phyloP scores from a whole-genome alignment of 768 basidiomycete species.

The Aureoboletus auriporus region DNA sequence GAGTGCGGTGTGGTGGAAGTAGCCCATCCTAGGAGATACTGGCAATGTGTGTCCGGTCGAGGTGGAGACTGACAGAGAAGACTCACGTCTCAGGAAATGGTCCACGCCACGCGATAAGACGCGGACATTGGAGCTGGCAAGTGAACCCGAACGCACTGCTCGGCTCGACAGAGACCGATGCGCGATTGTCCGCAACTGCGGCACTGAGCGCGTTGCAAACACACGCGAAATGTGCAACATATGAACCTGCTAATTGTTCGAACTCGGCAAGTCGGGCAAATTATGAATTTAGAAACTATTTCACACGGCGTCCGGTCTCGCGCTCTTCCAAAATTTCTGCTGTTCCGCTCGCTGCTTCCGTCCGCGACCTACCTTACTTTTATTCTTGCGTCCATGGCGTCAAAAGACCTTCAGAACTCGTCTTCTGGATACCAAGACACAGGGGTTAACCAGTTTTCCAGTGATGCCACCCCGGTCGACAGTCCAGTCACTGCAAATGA shows the following conservation, averaged over 20 bases:
- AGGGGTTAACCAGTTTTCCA: slow-evolving; percentile 9
- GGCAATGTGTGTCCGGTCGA: background rate
- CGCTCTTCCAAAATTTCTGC: slow-evolving; percentile 29
- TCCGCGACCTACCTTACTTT: slow-evolving; percentile 9
- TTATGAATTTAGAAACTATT: slow-evolving; percentile 6
- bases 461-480: slow-evolving; percentile 41
- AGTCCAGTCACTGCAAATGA: slow-evolving; percentile 78
- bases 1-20: slow-evolving; percentile 79
- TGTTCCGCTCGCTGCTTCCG: slow-evolving; percentile 15
- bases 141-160: slow-evolving; percentile 16
- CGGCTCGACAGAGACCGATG: slow-evolving; percentile 21
- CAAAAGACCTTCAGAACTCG: slow-evolving; percentile 19
- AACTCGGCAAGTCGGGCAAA: slow-evolving; percentile 12
- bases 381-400: slow-evolving; percentile 25
- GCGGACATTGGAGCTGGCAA: slow-evolving; percentile 13
- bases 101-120: slow-evolving; percentile 5
- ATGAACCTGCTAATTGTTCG: slow-evolving; percentile 25
- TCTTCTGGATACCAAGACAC: slow-evolving; percentile 43
- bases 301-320: slow-evolving; percentile 19
- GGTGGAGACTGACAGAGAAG: slow-evolving; percentile 9
- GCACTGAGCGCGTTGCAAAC: slow-evolving; percentile 19
- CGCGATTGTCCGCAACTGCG: slow-evolving; percentile 22
- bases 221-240: slow-evolving; percentile 21
- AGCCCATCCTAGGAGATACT: slow-evolving; percentile 54
- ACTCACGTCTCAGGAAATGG: slow-evolving; percentile 26